A percentile compares a stretch with the other conserved stretches of the same genome.
Evolutionary conservation across 2,329 filamentous ascomycete genomes (phyloP).

Genomic region (Botrytis sinoallii): DNA sequence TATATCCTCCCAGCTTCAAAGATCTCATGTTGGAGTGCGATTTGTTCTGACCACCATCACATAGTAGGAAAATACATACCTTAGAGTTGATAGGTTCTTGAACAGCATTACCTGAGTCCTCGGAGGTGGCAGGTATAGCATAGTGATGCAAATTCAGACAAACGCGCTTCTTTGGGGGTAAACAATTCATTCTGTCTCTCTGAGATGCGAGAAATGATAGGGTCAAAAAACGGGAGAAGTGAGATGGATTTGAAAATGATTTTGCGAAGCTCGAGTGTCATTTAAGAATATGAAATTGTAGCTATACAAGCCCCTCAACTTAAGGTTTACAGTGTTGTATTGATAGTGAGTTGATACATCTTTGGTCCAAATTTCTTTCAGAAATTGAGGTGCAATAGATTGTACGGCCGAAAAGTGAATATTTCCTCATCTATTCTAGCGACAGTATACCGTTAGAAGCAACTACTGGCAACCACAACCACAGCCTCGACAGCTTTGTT

Average conservation of each 20-base stretch:
- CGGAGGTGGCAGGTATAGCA: background rate
- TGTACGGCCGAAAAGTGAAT: background rate
- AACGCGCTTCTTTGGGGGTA: background rate
- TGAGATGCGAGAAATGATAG: background rate
- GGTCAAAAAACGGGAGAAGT: background rate
- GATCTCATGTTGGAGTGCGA: background rate
- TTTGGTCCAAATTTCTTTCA: background rate
- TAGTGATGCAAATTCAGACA: background rate
- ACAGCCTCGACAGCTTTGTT: background rate
- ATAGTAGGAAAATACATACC: background rate
- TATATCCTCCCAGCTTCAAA: background rate
- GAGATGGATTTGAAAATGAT: background rate
- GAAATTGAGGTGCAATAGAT: background rate
- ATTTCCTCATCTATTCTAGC: background rate
- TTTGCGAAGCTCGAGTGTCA: background rate
- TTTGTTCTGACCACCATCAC: background rate
- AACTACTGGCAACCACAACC: background rate
- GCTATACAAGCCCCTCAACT: background rate
- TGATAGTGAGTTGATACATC: background rate
- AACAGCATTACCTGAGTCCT: background rate
- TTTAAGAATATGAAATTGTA: background rate
- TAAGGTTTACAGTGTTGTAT: background rate
- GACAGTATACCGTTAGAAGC: background rate
- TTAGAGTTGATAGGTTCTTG: background rate
- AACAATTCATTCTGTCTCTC: background rate